phyloP scores from a whole-genome alignment of 2,329 filamentous ascomycete species.

The Colletotrichum tropicale region DNA sequence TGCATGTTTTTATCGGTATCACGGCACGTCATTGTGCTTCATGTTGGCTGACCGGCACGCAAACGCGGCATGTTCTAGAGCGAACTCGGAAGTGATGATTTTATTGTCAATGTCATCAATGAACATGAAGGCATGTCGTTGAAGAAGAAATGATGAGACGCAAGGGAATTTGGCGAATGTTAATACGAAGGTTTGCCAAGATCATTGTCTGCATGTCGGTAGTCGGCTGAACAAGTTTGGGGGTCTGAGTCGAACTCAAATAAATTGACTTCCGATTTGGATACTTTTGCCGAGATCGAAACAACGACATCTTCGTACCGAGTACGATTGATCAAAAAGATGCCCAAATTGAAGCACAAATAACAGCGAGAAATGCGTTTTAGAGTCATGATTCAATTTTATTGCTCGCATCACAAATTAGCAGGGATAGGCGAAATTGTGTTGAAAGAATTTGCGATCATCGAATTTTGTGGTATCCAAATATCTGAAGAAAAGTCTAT shows the following conservation, averaged over 20 bases:
- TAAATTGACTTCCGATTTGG: neutral
- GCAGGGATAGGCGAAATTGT: neutral
- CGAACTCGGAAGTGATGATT: neutral
- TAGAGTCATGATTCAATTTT: neutral
- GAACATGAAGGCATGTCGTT: neutral
- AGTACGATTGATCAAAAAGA: neutral
- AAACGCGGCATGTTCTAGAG: neutral
- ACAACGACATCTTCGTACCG: neutral
- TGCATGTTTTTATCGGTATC: neutral
- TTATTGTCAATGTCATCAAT: neutral
- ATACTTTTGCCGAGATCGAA: neutral
- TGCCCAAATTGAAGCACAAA: neutral
- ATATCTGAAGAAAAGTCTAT: neutral
- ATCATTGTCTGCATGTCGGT: neutral
- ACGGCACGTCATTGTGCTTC: neutral
- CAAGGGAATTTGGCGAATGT: neutral
- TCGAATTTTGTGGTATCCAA: slow-evolving; percentile 1
- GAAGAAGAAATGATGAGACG: neutral
- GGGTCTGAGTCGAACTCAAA: neutral
- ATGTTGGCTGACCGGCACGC: neutral
- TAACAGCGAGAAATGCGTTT: neutral
- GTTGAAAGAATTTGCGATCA: neutral
- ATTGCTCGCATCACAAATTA: neutral
- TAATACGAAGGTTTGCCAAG: neutral
- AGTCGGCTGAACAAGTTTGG: neutral